Percentiles rank a stretch among this genome's conserved stretches.
Conservation (phyloP, 345 rosid genomes). For the Eucalyptus coolabah region DNA sequence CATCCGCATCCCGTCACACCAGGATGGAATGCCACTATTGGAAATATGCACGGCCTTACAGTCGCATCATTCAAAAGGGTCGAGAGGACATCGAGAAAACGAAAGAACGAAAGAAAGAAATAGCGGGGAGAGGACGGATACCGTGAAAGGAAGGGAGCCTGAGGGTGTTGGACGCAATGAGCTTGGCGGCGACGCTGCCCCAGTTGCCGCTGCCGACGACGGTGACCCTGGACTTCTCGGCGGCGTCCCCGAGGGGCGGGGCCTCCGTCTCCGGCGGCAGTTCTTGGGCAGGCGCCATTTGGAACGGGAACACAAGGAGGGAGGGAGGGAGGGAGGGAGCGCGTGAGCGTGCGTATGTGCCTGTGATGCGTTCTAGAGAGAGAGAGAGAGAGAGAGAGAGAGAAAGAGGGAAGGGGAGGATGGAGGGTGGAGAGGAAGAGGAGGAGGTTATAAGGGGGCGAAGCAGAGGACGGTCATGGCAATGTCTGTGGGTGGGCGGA, state of each 20-base stretch:
- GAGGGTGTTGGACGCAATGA: conserved; percentile 84
- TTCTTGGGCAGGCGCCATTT: neutral
- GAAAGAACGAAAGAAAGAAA: neutral
- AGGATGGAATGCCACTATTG: neutral
- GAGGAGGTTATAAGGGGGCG: neutral
- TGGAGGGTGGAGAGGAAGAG: neutral
- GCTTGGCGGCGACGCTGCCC: conserved; percentile 98
- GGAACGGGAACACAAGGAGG: neutral
- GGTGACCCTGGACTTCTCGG: conserved; percentile 47
- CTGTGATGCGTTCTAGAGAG: neutral
- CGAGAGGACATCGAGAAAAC: neutral
- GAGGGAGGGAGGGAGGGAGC: neutral
- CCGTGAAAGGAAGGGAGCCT: conserved; percentile 72
- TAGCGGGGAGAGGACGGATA: neutral
- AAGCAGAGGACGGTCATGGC: neutral
- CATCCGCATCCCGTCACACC: neutral
- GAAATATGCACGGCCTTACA: neutral
- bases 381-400: neutral
- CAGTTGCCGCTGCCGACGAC: conserved; percentile 95
- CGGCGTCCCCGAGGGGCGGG: neutral
- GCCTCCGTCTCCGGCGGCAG: neutral
- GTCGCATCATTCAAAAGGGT: neutral
- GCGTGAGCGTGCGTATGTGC: neutral
- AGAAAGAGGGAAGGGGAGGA: neutral
- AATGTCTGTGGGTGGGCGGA: neutral